Conservation (phyloP, 331 rosid species). For the Pyrus hybrid region DNA sequence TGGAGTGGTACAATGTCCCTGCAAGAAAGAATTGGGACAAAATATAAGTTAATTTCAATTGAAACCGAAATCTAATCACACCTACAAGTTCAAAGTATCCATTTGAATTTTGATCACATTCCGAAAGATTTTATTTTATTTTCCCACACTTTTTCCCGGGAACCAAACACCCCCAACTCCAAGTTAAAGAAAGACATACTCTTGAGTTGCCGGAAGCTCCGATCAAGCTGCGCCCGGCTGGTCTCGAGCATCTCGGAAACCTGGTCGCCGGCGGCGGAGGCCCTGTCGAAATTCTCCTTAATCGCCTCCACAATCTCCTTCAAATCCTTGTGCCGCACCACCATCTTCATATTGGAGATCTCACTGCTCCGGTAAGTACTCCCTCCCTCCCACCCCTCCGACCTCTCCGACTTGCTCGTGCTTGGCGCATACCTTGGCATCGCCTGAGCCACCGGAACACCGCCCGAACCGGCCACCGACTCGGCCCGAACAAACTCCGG, state of each 20-base stretch:
- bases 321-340: constrained; percentile 80
- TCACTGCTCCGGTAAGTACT: constrained; percentile 33
- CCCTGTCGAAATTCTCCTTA: constrained; percentile 67
- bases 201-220: constrained; percentile 77
- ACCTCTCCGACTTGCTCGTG: constrained; percentile 29
- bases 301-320: constrained; percentile 85
- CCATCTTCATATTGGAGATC: constrained; percentile 71
- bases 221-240: constrained; percentile 75
- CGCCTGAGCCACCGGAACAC: constrained; percentile 14
- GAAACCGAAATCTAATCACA: background rate
- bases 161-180: background rate
- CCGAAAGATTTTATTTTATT: background rate
- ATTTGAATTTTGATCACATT: background rate
- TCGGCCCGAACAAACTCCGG: constrained; percentile 26
- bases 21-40: constrained; percentile 4
- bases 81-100: background rate
- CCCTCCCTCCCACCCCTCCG: constrained; percentile 37
- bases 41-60: background rate
- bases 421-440: constrained; percentile 18
- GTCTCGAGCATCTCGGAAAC: constrained; percentile 81
- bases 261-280: constrained; percentile 71
- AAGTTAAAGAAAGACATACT: constrained; percentile 34
- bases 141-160: background rate
- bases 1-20: constrained; percentile 97
- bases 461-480: constrained; percentile 12